phyloP scores from a whole-genome alignment of 495 filamentous ascomycete genomes.

The Penicillium herquei region DNA sequence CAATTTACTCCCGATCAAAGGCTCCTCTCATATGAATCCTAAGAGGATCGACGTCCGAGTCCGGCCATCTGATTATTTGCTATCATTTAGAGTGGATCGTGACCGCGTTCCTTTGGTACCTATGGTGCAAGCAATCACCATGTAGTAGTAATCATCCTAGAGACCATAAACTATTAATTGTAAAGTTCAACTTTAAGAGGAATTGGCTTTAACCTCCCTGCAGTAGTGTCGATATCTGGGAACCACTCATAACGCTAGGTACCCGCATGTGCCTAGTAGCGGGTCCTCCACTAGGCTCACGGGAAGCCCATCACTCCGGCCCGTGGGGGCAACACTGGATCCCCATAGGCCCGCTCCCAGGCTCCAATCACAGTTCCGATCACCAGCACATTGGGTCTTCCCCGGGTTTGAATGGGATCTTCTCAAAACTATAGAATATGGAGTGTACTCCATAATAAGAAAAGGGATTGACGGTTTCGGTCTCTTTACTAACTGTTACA shows the following conservation, averaged over 20 bases:
- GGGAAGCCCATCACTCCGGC: slow-evolving; percentile 8
- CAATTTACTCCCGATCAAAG: not conserved
- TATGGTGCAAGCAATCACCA: too few species aligned
- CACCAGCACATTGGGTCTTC: slow-evolving; percentile 19
- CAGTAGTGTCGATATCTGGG: slow-evolving; percentile 2
- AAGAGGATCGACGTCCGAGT: slow-evolving; percentile 1
- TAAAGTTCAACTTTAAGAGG: slow-evolving; percentile 25
- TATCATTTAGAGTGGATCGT: not conserved
- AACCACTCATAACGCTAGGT: slow-evolving; percentile 18
- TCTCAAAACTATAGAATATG: slow-evolving; percentile 40
- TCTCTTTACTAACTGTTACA: too few species aligned
- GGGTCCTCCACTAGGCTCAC: not conserved
- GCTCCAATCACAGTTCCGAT: slow-evolving; percentile 19
- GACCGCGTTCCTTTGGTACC: too few species aligned
- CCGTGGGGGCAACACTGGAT: slow-evolving; percentile 10
- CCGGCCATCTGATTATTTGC: not conserved
- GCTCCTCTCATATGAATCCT: not conserved
- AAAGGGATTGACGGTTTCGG: too few species aligned
- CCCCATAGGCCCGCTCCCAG: slow-evolving; percentile 8
- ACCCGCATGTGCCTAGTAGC: slow-evolving; percentile 16
- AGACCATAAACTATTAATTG: not conserved
- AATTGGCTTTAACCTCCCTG: slow-evolving; percentile 21
- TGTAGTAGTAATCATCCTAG: too few species aligned
- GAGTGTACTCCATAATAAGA: slow-evolving; percentile 34
- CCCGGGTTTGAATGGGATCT: slow-evolving; percentile 18